Evolutionary conservation across 1,139 yeast species (phyloP).

Genomic region (Kodamaea suecica): DNA sequence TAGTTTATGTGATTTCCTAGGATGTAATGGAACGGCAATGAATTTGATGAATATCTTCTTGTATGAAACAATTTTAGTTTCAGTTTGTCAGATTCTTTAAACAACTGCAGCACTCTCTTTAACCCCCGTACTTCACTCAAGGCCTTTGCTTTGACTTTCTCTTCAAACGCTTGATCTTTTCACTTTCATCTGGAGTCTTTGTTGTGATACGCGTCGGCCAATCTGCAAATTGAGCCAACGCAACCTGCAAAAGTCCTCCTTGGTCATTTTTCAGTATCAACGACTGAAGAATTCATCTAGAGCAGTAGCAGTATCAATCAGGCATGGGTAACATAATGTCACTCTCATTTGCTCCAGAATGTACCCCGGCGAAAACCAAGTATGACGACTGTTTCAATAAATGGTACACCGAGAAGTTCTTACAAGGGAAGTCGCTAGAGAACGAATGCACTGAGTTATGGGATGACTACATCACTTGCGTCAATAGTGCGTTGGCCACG

Average conservation of each 20-base stretch:
- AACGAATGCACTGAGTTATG: constrained; percentile 92
- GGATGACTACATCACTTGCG: constrained; percentile 83
- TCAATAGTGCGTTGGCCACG: constrained; percentile 66
- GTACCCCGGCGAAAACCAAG: constrained; percentile 78
- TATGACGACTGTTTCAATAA: constrained; percentile 91
- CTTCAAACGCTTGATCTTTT: background rate
- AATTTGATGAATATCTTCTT: too few species aligned
- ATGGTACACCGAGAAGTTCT: constrained; percentile 92
- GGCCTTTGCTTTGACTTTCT: background rate
- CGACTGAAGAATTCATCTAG: too few species aligned
- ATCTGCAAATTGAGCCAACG: too few species aligned
- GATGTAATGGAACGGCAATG: too few species aligned
- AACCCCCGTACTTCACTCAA: too few species aligned
- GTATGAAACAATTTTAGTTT: too few species aligned
- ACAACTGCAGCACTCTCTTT: too few species aligned
- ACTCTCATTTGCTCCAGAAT: constrained; percentile 94
- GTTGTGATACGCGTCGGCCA: background rate
- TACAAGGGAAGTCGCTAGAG: constrained; percentile 65
- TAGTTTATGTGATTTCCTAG: too few species aligned
- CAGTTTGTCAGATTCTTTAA: too few species aligned
- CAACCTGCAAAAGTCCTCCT: background rate
- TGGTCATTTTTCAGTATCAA: background rate
- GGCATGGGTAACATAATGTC: constrained; percentile 82
- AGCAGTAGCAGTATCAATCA: too few species aligned
- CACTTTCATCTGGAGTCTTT: background rate